Conservation (phyloP, 2,329 filamentous ascomycete genomes). For the Scolecobasidium constrictum region DNA sequence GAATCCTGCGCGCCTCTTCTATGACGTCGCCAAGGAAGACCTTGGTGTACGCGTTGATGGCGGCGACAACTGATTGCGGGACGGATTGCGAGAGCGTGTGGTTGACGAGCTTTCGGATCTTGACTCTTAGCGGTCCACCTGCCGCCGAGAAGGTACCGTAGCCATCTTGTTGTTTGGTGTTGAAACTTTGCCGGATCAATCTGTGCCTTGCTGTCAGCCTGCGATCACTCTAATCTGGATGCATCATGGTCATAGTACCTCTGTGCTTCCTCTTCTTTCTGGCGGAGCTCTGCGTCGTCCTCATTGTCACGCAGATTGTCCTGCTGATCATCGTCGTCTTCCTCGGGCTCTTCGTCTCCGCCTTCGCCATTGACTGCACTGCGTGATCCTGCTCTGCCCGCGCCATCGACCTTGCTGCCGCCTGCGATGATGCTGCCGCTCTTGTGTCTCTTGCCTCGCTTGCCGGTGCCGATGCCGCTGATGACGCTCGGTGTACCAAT, state of each 20-base stretch:
- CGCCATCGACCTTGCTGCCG: constrained; percentile 1
- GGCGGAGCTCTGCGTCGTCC: not conserved
- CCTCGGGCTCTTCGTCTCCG: constrained; percentile 45
- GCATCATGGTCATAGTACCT: not conserved
- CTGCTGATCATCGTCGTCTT: constrained; percentile 42
- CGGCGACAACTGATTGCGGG: constrained; percentile 59
- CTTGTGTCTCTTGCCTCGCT: constrained; percentile 52
- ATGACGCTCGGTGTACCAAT: constrained; percentile 44
- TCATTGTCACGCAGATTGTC: constrained; percentile 12
- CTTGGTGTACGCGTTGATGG: constrained; percentile 67
- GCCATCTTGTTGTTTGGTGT: constrained; percentile 54
- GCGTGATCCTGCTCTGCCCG: constrained; percentile 17
- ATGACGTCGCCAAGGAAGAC: constrained; percentile 68
- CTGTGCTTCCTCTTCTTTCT: not conserved
- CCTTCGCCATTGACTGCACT: constrained; percentile 13
- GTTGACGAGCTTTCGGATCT: constrained; percentile 66
- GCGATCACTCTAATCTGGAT: no score
- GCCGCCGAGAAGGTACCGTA: constrained; percentile 62
- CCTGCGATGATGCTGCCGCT: constrained; percentile 11
- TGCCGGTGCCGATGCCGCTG: constrained; percentile 33
- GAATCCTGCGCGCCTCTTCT: constrained; percentile 58
- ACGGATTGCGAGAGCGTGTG: constrained; percentile 73
- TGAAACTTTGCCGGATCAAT: constrained; percentile 55
- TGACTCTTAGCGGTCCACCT: constrained; percentile 54
- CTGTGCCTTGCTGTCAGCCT: no score